These are phyloP conservation scores for Cicer pinnatifidum DNA, from an alignment of 306 rosid genomes.

Conservation along the genomic window DNA sequence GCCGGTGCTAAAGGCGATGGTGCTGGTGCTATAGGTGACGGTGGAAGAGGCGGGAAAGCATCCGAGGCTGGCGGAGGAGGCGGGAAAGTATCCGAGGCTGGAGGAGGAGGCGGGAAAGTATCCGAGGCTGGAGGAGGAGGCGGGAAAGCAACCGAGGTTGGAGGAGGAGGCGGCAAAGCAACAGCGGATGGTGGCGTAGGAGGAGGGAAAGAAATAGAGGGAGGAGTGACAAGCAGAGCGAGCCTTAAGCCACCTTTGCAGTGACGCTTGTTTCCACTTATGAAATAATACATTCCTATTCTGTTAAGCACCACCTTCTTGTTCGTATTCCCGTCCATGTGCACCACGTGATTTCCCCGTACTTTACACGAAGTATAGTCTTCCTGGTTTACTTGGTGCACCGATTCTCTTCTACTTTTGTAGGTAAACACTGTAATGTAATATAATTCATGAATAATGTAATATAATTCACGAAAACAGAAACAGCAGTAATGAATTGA, in stretches of 20 bases:
- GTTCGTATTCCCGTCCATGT: conserved; percentile 22
- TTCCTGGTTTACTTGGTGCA: conserved; percentile 40
- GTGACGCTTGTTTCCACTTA: conserved; percentile 40
- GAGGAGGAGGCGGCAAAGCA: too few relatives aligned
- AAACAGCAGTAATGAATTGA: too few relatives aligned
- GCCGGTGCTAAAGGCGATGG: neutral
- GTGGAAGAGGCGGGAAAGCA: too few relatives aligned
- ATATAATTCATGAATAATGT: too few relatives aligned
- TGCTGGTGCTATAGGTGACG: neutral
- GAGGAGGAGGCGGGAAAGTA: too few relatives aligned
- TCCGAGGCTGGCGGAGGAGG: too few relatives aligned
- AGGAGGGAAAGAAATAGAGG: too few relatives aligned
- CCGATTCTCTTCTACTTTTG: conserved; percentile 34
- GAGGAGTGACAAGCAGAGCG: neutral
- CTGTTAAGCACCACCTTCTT: neutral
- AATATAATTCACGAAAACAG: too few relatives aligned
- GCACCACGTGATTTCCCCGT: neutral
- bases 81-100: too few relatives aligned
- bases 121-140: too few relatives aligned
- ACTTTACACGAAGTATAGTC: conserved; percentile 37
- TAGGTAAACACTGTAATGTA: conserved; percentile 42
- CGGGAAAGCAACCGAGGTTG: too few relatives aligned
- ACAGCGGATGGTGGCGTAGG: too few relatives aligned
- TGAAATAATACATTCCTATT: conserved; percentile 46
- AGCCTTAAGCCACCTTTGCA: conserved; percentile 50